Evolutionary conservation across 2,329 filamentous ascomycete species (phyloP).

Genomic region (Escovopsis sp.): DNA sequence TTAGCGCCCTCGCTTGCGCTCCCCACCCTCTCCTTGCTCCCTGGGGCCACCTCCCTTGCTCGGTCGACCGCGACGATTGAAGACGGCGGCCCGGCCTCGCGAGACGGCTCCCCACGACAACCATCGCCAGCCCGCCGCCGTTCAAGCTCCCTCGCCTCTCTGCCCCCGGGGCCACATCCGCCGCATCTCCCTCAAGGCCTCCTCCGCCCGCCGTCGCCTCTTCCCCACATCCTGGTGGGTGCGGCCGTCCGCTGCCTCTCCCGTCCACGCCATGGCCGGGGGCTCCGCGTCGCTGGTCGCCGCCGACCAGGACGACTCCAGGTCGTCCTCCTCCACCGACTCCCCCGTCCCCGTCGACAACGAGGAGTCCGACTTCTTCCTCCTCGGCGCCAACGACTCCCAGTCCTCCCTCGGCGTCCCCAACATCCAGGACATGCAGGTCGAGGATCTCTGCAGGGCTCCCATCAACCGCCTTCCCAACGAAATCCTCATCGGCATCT

Average conservation of each 20-base stretch:
- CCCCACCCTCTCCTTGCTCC: no score
- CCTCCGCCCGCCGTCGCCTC: not conserved
- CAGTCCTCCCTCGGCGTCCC: conserved; percentile 78
- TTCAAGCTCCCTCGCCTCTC: no score
- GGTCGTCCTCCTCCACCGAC: conserved; percentile 53
- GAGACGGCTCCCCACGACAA: not conserved
- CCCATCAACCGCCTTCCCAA: conserved; percentile 77
- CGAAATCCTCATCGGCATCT: conserved; percentile 88
- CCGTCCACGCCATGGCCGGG: conserved; percentile 4
- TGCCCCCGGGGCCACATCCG: not conserved
- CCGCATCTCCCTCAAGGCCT: not conserved
- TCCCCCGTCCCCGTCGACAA: conserved; percentile 65
- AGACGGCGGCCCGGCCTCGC: not conserved
- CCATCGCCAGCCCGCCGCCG: not conserved
- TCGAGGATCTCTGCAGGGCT: conserved; percentile 52
- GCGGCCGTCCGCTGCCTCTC: conserved; percentile 1
- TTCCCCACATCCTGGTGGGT: not conserved
- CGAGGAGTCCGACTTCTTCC: conserved; percentile 88
- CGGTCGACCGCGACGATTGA: not conserved
- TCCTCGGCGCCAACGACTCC: conserved; percentile 76
- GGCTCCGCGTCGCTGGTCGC: conserved; percentile 4
- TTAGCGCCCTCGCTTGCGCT: no score
- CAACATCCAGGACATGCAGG: conserved; percentile 59
- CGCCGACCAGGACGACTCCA: conserved; percentile 32
- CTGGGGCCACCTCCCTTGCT: no score